Conservation (phyloP, 306 rosid species). For the Sesbania bispinosa region DNA sequence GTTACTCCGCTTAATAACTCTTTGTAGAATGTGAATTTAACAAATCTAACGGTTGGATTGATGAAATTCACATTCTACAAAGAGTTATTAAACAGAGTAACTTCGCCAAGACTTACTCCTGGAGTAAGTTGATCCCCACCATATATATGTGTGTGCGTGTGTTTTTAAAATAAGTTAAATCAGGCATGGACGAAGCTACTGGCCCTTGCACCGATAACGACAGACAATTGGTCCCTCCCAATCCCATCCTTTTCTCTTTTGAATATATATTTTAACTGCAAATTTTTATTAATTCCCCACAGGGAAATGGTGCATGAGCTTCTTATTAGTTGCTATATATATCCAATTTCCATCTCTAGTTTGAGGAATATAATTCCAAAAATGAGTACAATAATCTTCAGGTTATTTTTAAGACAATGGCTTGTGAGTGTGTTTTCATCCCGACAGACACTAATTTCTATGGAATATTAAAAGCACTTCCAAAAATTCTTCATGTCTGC, state of each 20-base stretch:
- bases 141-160: too few relatives aligned
- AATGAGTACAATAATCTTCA: not conserved
- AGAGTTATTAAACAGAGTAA: too few relatives aligned
- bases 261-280: not conserved
- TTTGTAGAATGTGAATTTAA: too few relatives aligned
- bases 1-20: too few relatives aligned
- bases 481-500: not conserved
- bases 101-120: too few relatives aligned
- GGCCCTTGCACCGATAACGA: not conserved
- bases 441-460: not conserved
- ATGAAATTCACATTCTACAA: too few relatives aligned
- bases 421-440: not conserved
- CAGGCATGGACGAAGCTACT: too few relatives aligned
- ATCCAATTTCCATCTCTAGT: not conserved
- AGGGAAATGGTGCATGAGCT: not conserved
- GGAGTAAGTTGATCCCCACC: too few relatives aligned
- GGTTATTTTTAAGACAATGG: not conserved
- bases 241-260: not conserved
- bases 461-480: not conserved
- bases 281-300: not conserved
- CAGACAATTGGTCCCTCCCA: not conserved
- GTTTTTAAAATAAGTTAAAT: too few relatives aligned
- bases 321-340: not conserved
- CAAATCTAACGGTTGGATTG: too few relatives aligned
- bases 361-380: not conserved